These are phyloP conservation scores for Cystobasidium onofrii DNA, from an alignment of 768 basidiomycete species.

Conservation along the genomic window DNA sequence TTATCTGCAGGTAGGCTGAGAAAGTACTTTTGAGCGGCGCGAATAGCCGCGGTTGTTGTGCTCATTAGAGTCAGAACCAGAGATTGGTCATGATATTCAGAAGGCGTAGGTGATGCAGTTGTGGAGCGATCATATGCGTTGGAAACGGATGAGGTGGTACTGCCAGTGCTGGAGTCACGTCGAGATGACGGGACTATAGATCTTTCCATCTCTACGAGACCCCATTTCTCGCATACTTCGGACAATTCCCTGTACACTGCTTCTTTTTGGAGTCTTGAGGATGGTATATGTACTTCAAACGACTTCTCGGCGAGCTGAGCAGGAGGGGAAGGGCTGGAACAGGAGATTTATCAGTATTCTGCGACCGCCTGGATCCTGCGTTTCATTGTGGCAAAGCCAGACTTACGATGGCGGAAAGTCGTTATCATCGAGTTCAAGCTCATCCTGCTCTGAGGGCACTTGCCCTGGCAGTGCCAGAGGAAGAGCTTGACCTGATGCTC, in stretches of 20 bases:
- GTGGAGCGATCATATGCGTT: background rate
- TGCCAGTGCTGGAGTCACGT: background rate
- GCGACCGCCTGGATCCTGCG: too few relatives aligned
- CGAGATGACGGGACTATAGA: background rate
- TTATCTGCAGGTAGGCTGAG: slow-evolving; percentile 64
- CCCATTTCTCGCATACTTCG: slow-evolving; percentile 24
- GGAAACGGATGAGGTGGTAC: background rate
- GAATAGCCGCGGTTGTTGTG: slow-evolving; percentile 68
- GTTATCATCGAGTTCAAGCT: background rate
- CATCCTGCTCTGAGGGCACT: background rate
- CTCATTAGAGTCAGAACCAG: slow-evolving; percentile 62
- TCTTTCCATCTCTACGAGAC: slow-evolving; percentile 6
- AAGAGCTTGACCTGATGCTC: background rate
- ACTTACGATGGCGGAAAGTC: slow-evolving; percentile 14
- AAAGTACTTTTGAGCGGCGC: slow-evolving; percentile 74
- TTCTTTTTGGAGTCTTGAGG: background rate
- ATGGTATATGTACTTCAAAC: slow-evolving; percentile 1
- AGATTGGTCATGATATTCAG: background rate
- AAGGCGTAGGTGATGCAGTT: background rate
- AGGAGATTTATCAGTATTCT: too few relatives aligned
- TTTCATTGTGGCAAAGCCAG: background rate
- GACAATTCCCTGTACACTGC: background rate
- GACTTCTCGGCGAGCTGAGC: background rate
- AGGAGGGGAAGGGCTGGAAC: slow-evolving; percentile 12
- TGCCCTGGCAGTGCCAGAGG: slow-evolving; percentile 14